Conservation (phyloP, 2,329 filamentous ascomycete genomes). For the Epichloe elymi region DNA sequence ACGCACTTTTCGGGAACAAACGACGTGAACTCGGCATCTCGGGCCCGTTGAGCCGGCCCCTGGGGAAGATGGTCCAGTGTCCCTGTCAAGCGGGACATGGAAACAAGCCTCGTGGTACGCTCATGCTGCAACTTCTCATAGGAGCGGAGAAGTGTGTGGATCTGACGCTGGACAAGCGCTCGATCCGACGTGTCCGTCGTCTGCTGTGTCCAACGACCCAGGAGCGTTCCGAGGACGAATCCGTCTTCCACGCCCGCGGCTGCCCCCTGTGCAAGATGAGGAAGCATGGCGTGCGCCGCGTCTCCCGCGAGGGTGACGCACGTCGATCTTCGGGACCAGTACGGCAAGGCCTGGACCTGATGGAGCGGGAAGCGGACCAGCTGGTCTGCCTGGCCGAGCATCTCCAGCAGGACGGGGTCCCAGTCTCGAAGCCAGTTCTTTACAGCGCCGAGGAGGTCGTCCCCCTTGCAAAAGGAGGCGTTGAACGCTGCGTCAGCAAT, state of each 20-base stretch:
- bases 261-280: constrained; percentile 15
- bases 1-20: constrained; percentile 1
- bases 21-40: constrained; percentile 5
- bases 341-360: constrained; percentile 3
- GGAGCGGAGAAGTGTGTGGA: not conserved
- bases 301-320: constrained; percentile 9
- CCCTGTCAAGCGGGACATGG: constrained; percentile 3
- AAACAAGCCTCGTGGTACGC: constrained; percentile 4
- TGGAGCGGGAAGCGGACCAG: constrained; percentile 7
- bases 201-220: constrained; percentile 2
- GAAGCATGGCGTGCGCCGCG: constrained; percentile 11
- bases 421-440: constrained; percentile 1
- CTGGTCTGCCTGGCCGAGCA: constrained; percentile 2
- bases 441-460: not conserved
- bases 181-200: not conserved
- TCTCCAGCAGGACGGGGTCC: constrained; percentile 4
- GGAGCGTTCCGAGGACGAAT: constrained; percentile 17
- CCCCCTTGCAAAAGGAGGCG: not conserved
- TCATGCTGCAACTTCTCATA: constrained; percentile 5
- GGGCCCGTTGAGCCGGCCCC: constrained; percentile 3
- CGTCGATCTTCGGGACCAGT: constrained; percentile 2
- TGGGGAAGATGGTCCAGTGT: constrained; percentile 3
- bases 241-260: constrained; percentile 15
- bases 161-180: not conserved
- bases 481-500: constrained; percentile 4